Evolutionary conservation across 1,284 basidiomycete genomes (phyloP).

Genomic region (Rhodofomes roseus): DNA sequence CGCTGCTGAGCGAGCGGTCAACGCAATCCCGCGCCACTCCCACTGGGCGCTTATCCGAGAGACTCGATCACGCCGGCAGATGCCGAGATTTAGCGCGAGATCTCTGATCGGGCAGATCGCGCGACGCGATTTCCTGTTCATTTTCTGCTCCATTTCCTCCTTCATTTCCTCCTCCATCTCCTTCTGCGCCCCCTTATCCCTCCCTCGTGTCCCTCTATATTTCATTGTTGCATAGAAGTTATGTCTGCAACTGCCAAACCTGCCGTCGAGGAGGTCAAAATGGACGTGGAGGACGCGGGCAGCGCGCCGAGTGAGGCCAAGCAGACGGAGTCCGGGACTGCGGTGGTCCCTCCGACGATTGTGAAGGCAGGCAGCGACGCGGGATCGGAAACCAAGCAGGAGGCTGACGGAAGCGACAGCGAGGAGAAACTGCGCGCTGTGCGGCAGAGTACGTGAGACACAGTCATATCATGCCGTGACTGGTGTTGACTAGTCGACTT

Average conservation of each 20-base stretch:
- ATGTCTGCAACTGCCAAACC: constrained; percentile 3
- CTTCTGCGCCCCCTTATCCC: not conserved
- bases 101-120: not conserved
- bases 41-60: not conserved
- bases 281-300: constrained; percentile 10
- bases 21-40: not conserved
- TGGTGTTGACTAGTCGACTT: not conserved
- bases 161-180: not conserved
- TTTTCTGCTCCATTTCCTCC: not conserved
- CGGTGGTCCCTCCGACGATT: not conserved
- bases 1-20: not conserved
- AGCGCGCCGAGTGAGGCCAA: constrained; percentile 8
- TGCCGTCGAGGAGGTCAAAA: constrained; percentile 3
- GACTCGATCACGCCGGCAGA: not conserved
- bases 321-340: not conserved
- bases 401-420: constrained; percentile 14
- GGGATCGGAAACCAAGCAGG: not conserved
- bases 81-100: not conserved
- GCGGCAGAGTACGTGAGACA: constrained; percentile 43
- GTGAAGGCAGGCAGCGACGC: not conserved
- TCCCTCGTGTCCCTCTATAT: not conserved
- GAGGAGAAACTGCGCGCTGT: constrained; percentile 39
- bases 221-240: not conserved
- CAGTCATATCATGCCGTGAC: not conserved
- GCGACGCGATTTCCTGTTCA: not conserved